Conservation (phyloP, 495 filamentous ascomycete genomes). For the Penicillium argentinense region DNA sequence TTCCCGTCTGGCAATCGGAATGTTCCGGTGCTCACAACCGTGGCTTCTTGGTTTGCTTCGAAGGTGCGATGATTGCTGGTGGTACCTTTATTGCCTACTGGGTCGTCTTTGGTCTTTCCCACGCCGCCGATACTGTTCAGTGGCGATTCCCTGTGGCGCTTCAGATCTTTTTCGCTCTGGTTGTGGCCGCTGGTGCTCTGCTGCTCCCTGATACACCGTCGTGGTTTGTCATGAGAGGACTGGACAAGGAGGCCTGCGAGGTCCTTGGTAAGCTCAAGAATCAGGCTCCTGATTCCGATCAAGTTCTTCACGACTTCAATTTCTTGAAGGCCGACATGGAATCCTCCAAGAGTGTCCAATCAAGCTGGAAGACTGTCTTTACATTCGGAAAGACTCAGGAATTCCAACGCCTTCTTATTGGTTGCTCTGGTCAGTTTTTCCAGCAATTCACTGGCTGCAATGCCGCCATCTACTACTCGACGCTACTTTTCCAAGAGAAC, state of each 20-base stretch:
- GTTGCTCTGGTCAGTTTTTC: constrained; percentile 60
- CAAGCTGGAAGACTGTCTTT: constrained; percentile 36
- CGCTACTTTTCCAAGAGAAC: constrained; percentile 69
- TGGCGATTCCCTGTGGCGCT: constrained; percentile 78
- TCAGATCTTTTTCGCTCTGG: constrained; percentile 69
- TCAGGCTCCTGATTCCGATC: constrained; percentile 25
- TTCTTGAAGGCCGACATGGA: constrained; percentile 43
- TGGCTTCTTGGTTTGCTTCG: constrained; percentile 78
- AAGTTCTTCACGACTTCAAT: constrained; percentile 45
- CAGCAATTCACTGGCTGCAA: constrained; percentile 78
- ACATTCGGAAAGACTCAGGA: constrained; percentile 46
- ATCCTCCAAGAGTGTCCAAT: constrained; percentile 32
- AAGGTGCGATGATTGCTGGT: constrained; percentile 75
- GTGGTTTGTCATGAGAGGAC: constrained; percentile 67
- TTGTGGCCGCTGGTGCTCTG: constrained; percentile 55
- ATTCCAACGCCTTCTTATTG: constrained; percentile 43
- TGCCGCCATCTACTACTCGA: constrained; percentile 83
- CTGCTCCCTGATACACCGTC: constrained; percentile 74
- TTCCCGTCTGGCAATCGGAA: constrained; percentile 77
- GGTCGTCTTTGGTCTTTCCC: constrained; percentile 77
- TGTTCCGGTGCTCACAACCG: constrained; percentile 71
- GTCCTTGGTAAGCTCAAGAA: constrained; percentile 61
- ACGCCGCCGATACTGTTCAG: constrained; percentile 35
- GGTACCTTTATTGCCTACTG: constrained; percentile 79
- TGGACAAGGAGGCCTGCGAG: constrained; percentile 57